Conservation (phyloP, 202 grass and related monocot genomes). For the Bolboschoenoplectus hybrid region DNA sequence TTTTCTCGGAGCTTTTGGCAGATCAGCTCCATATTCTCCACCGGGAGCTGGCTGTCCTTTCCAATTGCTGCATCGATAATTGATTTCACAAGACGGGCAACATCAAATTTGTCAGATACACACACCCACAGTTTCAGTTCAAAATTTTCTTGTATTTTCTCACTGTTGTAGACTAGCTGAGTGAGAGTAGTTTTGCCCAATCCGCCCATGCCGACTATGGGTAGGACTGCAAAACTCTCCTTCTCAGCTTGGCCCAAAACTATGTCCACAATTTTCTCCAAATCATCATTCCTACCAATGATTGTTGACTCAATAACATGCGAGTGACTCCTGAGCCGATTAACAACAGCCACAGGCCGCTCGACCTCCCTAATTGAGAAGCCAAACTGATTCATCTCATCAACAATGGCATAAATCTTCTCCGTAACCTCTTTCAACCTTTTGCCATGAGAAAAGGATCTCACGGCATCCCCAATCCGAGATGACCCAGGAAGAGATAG, state of each 20-base stretch:
- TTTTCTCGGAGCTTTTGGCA: background rate
- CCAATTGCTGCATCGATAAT: background rate
- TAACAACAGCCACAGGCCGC: background rate
- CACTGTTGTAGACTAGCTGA: background rate
- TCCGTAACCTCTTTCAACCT: background rate
- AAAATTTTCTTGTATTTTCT: background rate
- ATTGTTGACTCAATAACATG: background rate
- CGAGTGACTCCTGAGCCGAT: background rate
- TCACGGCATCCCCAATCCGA: background rate
- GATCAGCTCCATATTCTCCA: background rate
- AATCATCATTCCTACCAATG: background rate
- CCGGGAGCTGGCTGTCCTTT: background rate
- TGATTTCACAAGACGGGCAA: background rate
- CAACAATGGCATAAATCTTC: background rate
- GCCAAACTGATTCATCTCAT: background rate
- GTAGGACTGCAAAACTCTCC: background rate
- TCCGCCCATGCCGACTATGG: background rate
- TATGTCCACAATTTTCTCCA: background rate
- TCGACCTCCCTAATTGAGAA: background rate
- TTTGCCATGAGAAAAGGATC: background rate
- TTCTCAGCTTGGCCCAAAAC: background rate
- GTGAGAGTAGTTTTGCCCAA: slow-evolving; percentile 21
- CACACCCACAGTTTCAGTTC: background rate
- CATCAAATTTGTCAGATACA: background rate
- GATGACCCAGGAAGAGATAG: background rate